Conservation (phyloP, 2,329 filamentous ascomycete species). For the Trichoderma sp. region DNA sequence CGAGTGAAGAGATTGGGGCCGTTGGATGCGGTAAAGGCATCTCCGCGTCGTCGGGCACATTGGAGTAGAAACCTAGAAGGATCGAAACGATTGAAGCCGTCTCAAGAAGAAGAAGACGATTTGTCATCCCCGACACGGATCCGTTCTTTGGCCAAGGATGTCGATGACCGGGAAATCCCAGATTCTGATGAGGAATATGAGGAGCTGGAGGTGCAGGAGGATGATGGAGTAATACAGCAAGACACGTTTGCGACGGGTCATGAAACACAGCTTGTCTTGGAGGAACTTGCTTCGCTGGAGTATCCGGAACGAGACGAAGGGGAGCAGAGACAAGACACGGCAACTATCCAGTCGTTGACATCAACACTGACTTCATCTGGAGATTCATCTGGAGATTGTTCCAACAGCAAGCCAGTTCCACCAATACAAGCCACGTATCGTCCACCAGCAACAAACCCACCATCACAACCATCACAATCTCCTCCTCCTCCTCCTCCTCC, state of each 20-base stretch:
- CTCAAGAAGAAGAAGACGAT: background rate
- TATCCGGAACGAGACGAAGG: constrained; percentile 14
- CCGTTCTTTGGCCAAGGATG: background rate
- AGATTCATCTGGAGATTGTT: background rate
- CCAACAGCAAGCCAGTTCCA: background rate
- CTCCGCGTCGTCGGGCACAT: background rate
- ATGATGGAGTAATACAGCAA: constrained; percentile 20
- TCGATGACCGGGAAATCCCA: constrained; percentile 39
- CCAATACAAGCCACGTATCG: background rate
- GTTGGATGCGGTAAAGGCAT: background rate
- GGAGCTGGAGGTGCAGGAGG: constrained; percentile 15
- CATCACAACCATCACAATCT: background rate
- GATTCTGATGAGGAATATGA: constrained; percentile 48
- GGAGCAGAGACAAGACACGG: background rate
- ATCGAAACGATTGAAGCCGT: background rate
- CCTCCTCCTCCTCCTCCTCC: no score
- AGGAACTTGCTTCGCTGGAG: constrained; percentile 32
- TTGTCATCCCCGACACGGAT: background rate
- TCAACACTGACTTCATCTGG: background rate
- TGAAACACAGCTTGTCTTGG: constrained; percentile 36
- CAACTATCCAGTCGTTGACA: no score
- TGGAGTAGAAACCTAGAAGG: background rate
- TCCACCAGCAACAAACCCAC: background rate
- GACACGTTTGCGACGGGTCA: constrained; percentile 29
- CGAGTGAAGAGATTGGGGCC: no score